Conservation (phyloP, 176 grass and related monocot genomes). For the Calamus simplicifolius region DNA sequence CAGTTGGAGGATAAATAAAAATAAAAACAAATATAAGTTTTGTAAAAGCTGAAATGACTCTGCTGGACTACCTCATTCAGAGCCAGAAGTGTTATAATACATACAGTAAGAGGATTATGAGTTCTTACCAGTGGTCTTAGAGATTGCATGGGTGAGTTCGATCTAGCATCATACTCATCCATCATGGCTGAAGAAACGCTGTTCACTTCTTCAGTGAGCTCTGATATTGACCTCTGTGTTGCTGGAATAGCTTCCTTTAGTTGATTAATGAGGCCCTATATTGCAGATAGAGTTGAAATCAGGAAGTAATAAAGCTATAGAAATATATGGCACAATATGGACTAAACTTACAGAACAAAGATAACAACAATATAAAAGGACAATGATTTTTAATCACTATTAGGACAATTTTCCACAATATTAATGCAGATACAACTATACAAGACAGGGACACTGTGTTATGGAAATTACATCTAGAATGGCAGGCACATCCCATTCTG, state of each 20-base stretch:
- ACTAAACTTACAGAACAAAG: too few species aligned
- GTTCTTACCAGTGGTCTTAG: background rate
- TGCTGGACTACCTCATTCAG: too few species aligned
- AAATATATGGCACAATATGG: background rate
- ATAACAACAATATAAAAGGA: too few species aligned
- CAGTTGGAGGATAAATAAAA: slow-evolving; percentile 8
- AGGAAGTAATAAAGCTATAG: slow-evolving; percentile 9
- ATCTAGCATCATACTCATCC: slow-evolving; percentile 42
- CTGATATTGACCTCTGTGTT: slow-evolving; percentile 82
- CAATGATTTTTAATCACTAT: too few species aligned
- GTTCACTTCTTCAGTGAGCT: slow-evolving; percentile 81
- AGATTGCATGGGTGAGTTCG: slow-evolving; percentile 28
- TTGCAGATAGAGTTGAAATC: slow-evolving; percentile 12
- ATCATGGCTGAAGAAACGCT: slow-evolving; percentile 38
- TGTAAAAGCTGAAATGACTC: too few species aligned
- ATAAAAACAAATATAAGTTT: background rate
- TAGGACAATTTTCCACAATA: too few species aligned
- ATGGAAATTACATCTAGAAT: too few species aligned
- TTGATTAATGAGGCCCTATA: slow-evolving; percentile 91
- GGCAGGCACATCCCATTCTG: too few species aligned
- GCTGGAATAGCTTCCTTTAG: slow-evolving; percentile 88
- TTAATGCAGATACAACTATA: too few species aligned
- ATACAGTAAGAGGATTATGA: too few species aligned
- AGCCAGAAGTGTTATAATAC: too few species aligned
- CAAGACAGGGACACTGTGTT: too few species aligned